Percentiles rank a stretch among this genome's conserved stretches.
These are phyloP conservation scores for Halophytophthora batemanensis DNA, from an alignment of 352 stramenopile genomes.

Conservation along the genomic window DNA sequence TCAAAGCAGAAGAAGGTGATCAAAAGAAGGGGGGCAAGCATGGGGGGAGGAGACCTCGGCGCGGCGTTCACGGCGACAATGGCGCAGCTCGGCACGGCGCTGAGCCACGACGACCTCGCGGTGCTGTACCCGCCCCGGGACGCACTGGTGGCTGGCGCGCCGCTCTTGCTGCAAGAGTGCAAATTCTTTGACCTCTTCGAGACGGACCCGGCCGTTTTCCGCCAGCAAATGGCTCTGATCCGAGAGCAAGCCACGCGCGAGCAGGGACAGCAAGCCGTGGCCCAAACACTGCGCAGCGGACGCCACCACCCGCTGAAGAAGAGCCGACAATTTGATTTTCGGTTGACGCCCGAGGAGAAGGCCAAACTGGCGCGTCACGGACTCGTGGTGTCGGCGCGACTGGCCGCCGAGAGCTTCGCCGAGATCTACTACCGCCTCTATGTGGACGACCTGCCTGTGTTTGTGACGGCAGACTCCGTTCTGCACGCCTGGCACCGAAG, in stretches of 20 bases:
- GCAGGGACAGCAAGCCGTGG: no score
- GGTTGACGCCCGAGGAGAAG: constrained; percentile 15
- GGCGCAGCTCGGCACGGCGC: neutral
- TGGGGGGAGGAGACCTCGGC: constrained; percentile 11
- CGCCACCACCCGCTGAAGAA: constrained; percentile 18
- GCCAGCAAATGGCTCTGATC: no score
- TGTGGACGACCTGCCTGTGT: constrained; percentile 30
- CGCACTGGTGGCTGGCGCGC: neutral
- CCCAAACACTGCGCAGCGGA: no score
- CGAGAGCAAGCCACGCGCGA: no score
- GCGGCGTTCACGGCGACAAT: constrained; percentile 7
- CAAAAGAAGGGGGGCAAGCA: no score
- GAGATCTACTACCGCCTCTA: constrained; percentile 30
- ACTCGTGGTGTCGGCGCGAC: constrained; percentile 14
- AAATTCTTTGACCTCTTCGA: constrained; percentile 15
- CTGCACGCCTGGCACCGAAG: constrained; percentile 37
- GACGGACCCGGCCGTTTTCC: constrained; percentile 3
- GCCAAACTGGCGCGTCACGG: constrained; percentile 11
- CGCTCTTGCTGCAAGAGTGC: constrained; percentile 7
- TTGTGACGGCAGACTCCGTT: constrained; percentile 30
- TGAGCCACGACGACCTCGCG: constrained; percentile 4
- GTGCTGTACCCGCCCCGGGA: constrained; percentile 4
- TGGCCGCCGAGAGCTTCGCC: constrained; percentile 26
- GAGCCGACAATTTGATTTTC: constrained; percentile 19
- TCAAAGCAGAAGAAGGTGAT: no score